Evolutionary conservation across 2,329 filamentous ascomycete species (phyloP), one percentile per base, ranked within the genome.

Genomic region (Myriosclerotinia scirpicola): DNA sequence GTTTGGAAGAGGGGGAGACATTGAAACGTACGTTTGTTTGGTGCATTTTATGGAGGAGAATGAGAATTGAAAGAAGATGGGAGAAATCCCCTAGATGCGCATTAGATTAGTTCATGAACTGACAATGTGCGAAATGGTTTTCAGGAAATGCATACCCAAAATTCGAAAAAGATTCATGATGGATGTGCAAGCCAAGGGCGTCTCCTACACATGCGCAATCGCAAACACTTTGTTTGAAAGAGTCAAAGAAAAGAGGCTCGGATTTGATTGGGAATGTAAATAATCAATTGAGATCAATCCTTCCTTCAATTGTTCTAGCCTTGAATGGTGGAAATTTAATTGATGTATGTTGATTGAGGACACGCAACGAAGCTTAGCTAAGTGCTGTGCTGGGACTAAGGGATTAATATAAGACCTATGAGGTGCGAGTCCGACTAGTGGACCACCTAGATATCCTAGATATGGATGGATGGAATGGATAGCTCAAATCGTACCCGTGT

Each of bases 21-120:
- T 34, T 34, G 22, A 54, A 55, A 79, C 88, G 69, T 83, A 97
- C 94, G 77, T 92, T 96, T 55, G 95, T 89, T 77, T 90, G 87
- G 74, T 89, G 89, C 93, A 99, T 99, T 84, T 99, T 99, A 78
- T 96, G 93, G 70, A 99, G 84, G 69, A 99, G 84, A 75, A 99
- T 97, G 75, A 97, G 84, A 77, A 99, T 97, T 64, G 94, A 98
- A 71, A 90, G 84, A 75, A 99, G 82, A 84, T 99, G 95, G 83
- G 93, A 97, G 78, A 99, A 87, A 84, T 99, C 95, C 81, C 89
- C 93, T 97, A 73, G 67, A 52, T 40, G 34, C 52, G 61, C 50
- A 55, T 30, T 46, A 40, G 30, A 67, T 66, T 69, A 68, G 64
- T 36, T 42, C n/a, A 42, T 61, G 34, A 46, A 7, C 5, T 26